phyloP scores from a whole-genome alignment of 2,329 filamentous ascomycete genomes.

The Botrytis cinerea region DNA sequence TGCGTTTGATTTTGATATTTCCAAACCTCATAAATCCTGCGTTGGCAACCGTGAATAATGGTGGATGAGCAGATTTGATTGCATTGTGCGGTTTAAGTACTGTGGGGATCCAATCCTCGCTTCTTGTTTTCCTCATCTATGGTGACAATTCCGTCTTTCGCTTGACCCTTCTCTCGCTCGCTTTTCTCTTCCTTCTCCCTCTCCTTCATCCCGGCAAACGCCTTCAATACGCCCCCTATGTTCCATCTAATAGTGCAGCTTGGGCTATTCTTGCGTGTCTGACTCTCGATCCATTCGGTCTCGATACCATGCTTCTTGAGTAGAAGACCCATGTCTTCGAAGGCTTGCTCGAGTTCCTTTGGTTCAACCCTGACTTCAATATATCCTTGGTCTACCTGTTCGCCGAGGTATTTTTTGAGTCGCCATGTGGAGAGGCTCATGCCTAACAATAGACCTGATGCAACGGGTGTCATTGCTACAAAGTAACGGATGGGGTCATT shows the following conservation, averaged over 20 bases:
- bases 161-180: too few relatives aligned
- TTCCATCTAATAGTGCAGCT: not conserved
- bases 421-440: not conserved
- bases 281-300: not conserved
- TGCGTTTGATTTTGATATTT: not conserved
- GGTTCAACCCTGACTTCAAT: not conserved
- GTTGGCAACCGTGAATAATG: not conserved
- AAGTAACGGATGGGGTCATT: not conserved
- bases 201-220: not conserved
- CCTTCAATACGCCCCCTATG: fast-evolving
- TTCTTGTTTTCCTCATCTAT: too few relatives aligned
- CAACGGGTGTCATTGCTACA: not conserved
- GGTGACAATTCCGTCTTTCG: too few relatives aligned
- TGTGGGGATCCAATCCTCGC: too few relatives aligned
- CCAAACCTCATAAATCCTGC: not conserved
- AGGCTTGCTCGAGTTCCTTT: not conserved
- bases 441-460: not conserved
- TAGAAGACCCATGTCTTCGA: not conserved
- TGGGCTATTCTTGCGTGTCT: not conserved
- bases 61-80: not conserved
- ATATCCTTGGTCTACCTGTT: not conserved
- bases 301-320: not conserved
- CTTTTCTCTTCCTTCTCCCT: not conserved
- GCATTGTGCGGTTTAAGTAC: not conserved
- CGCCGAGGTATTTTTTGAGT: not conserved